These are phyloP conservation scores for Samsoniella hepiali DNA, from an alignment of 2,329 filamentous ascomycete genomes.

Conservation along the genomic window DNA sequence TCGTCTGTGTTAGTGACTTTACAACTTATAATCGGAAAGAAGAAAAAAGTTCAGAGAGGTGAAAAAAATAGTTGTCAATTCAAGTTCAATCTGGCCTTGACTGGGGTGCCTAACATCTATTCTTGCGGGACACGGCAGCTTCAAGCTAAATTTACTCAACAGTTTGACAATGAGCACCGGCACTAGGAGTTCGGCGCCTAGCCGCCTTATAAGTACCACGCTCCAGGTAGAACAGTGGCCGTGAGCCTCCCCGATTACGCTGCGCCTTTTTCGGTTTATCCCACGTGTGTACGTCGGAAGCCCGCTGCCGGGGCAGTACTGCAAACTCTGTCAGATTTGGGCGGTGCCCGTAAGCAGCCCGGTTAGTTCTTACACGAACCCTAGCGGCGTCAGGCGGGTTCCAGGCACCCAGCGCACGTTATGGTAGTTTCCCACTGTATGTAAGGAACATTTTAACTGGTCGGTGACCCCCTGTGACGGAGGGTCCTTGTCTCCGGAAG, in stretches of 20 bases:
- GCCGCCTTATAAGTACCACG: neutral
- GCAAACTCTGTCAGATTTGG: conserved; percentile 11
- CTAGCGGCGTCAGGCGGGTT: conserved; percentile 7
- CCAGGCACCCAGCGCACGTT: neutral
- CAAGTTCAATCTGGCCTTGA: neutral
- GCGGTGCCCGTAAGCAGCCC: conserved; percentile 10
- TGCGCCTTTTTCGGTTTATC: neutral
- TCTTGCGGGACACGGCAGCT: conserved; percentile 12
- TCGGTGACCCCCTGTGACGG: neutral
- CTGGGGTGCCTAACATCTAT: conserved; percentile 8
- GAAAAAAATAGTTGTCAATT: conserved; percentile 1
- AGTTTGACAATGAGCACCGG: neutral
- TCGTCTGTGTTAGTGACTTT: neutral
- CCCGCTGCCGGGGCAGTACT: neutral
- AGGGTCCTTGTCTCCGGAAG: neutral
- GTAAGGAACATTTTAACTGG: neutral
- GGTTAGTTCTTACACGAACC: conserved; percentile 13
- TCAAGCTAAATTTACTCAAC: neutral
- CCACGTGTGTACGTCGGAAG: neutral
- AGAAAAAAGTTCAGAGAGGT: neutral
- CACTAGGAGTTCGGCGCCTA: conserved; percentile 14
- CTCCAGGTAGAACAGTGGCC: neutral
- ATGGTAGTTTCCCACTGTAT: neutral
- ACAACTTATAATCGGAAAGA: neutral
- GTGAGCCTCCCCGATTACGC: no score